Evolutionary conservation across 805 yeast genomes (phyloP).

Genomic region (Naumovozyma baii): DNA sequence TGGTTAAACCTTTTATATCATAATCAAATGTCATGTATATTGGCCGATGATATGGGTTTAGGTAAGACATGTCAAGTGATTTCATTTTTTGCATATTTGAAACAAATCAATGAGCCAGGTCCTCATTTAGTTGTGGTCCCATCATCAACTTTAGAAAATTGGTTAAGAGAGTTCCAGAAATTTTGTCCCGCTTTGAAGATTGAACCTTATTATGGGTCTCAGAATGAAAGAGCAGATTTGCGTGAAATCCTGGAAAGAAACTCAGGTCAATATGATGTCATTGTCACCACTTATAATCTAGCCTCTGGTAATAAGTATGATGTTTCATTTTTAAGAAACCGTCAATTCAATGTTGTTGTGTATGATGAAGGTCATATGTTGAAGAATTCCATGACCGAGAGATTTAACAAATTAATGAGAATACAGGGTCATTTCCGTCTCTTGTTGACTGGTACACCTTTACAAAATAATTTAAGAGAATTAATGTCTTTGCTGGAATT

Average conservation of each 20-base stretch:
- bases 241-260: conserved; percentile 54
- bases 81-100: conserved; percentile 78
- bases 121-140: conserved; percentile 96
- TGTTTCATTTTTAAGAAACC: conserved; percentile 61
- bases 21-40: conserved; percentile 74
- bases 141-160: conserved; percentile 90
- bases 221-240: conserved; percentile 73
- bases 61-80: conserved; percentile 97
- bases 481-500: conserved; percentile 83
- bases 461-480: conserved; percentile 87
- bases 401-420: conserved; percentile 80
- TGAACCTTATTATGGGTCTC: conserved; percentile 90
- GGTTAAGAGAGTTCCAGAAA: conserved; percentile 89
- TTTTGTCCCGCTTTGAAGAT: conserved; percentile 76
- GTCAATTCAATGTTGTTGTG: conserved; percentile 76
- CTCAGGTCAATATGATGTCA: conserved; percentile 61
- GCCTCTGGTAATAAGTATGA: conserved; percentile 85
- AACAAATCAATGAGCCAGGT: conserved; percentile 49
- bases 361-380: conserved; percentile 98
- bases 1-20: conserved; percentile 81
- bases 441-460: conserved; percentile 90
- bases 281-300: conserved; percentile 87
- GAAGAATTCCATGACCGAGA: conserved; percentile 78
- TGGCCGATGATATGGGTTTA: conserved; percentile 98
- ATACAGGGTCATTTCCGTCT: conserved; percentile 76